Conservation (phyloP, 495 filamentous ascomycete species). For the Thermothielavioides terrestris region DNA sequence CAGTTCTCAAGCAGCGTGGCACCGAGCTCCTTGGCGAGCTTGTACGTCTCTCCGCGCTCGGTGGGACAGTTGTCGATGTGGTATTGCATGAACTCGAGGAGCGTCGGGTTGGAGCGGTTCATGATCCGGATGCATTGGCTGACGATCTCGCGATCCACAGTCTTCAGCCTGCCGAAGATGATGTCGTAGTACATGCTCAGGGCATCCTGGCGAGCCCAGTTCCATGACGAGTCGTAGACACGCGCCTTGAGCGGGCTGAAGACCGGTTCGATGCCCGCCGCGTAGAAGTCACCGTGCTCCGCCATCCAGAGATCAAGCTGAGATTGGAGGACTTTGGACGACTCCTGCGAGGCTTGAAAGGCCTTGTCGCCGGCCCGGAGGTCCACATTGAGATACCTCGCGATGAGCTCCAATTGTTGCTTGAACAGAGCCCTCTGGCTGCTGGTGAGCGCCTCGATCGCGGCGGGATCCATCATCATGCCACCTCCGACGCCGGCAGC, state of each 20-base stretch:
- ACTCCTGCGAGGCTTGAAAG: conserved; percentile 71
- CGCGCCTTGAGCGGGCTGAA: conserved; percentile 91
- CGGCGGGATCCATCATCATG: conserved; percentile 99
- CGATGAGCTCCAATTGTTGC: conserved; percentile 90
- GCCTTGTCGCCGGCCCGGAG: conserved; percentile 92
- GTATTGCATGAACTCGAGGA: conserved; percentile 99
- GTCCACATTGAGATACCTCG: conserved; percentile 94
- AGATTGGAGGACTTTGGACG: conserved; percentile 74
- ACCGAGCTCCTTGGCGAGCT: conserved; percentile 92
- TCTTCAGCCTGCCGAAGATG: conserved; percentile 89
- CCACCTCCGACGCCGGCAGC: conserved; percentile 62
- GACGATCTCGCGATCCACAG: conserved; percentile 94
- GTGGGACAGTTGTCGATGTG: conserved; percentile 99
- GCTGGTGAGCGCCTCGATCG: conserved; percentile 92
- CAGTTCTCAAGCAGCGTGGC: conserved; percentile 95
- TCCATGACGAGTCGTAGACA: conserved; percentile 98
- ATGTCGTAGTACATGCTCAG: conserved; percentile 99
- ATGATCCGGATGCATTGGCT: conserved; percentile 98
- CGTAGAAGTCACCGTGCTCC: conserved; percentile 95
- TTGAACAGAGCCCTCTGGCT: conserved; percentile 93
- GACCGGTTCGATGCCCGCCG: conserved; percentile 82
- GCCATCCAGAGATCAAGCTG: conserved; percentile 91
- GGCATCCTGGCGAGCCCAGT: conserved; percentile 97
- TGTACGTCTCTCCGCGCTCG: conserved; percentile 92
- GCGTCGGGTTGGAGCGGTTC: conserved; percentile 92